Evolutionary conservation across 2,329 filamentous ascomycete species (phyloP).

Genomic region (Aureobasidium sp.): DNA sequence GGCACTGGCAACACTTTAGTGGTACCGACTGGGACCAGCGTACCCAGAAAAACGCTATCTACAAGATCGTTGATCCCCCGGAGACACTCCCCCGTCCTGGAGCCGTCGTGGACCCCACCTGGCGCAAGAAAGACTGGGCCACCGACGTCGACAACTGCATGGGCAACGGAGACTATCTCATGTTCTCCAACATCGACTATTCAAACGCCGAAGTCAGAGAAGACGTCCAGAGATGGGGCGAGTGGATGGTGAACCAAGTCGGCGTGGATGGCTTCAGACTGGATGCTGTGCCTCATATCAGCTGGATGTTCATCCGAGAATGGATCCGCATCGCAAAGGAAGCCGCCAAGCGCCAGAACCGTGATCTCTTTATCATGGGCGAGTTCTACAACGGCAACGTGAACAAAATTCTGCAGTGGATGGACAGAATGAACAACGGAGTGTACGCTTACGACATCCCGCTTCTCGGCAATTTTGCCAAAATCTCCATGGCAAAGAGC

Average conservation of each 20-base stretch:
- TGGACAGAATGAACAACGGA: slow-evolving; percentile 20
- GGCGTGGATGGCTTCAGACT: slow-evolving; percentile 59
- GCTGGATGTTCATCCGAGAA: slow-evolving; percentile 55
- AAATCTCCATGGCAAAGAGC: slow-evolving; percentile 28
- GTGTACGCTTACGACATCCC: slow-evolving; percentile 15
- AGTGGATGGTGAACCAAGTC: slow-evolving; percentile 56
- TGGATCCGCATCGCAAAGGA: slow-evolving; percentile 53
- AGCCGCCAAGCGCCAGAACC: slow-evolving; percentile 29
- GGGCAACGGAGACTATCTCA: slow-evolving; percentile 61
- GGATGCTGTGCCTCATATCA: slow-evolving; percentile 67
- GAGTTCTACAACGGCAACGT: slow-evolving; percentile 61
- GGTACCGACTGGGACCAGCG: slow-evolving; percentile 59
- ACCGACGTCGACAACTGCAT: slow-evolving; percentile 53
- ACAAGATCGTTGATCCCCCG: slow-evolving; percentile 48
- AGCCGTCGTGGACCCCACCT: not conserved
- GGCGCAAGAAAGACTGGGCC: slow-evolving; percentile 54
- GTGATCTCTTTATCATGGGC: slow-evolving; percentile 56
- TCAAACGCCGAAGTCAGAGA: slow-evolving; percentile 52
- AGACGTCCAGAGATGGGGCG: slow-evolving; percentile 59
- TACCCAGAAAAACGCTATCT: slow-evolving; percentile 52
- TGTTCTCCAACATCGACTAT: slow-evolving; percentile 66
- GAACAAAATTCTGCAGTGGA: slow-evolving; percentile 47
- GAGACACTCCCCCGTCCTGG: slow-evolving; percentile 2
- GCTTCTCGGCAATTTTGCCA: slow-evolving; percentile 54
- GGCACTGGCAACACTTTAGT: slow-evolving; percentile 59